Base-by-base conservation (phyloP, 192 early-diverging fungal genomes). In the Backusella luteola region DNA sequence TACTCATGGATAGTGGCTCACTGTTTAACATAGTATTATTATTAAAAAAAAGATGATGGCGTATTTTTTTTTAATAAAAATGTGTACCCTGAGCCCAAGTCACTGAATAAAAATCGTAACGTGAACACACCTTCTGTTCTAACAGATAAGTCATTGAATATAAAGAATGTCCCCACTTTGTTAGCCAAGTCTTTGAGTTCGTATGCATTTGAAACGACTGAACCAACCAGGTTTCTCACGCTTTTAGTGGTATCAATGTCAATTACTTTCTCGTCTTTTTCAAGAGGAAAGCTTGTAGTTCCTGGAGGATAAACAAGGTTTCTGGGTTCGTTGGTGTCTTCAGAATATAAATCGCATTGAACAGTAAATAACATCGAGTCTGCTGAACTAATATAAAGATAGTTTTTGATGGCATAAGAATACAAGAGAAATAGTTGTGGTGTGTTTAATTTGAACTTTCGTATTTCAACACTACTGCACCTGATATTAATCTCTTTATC, bases 1-100 rank as follows among this genome's bases (percentile, higher is more conserved):
- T 42, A 94, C 92, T 92, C 94, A 79, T 92, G 91, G 29, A 97
- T 92, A 75, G 92, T 89, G 32, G 79, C 77, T 6, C 86, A 85
- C 34, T 35, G 69, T 23, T 3, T 32, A 39, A 36, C 72, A 34
- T 56, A 41, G 56, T 56, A 11, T 23, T 56, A 3, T 52, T 75
- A 76, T 79, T 15, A 81, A 6, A 69, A 35, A 78, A 77, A 63
- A 17, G 36, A 77, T 15, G 53, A 53, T 12, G 72, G 41, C 39
- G 67, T 49, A 68, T 72, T 81, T 32, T 67, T 69, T 19, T 69
- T 19, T 49, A 6, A 46, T 29, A 17, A 38, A 76, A 32, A 35
- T 53, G 6, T 39, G 4, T 63, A 56, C 21, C 42, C 23, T 36
- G 49, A 38, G 2, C 39, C 59, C 66, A 93, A 84, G 35, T 90